A percentile compares a stretch with the other conserved stretches of the same genome.
phyloP scores from a whole-genome alignment of 108 stramenopile species.

The Nitzschia sp. region DNA sequence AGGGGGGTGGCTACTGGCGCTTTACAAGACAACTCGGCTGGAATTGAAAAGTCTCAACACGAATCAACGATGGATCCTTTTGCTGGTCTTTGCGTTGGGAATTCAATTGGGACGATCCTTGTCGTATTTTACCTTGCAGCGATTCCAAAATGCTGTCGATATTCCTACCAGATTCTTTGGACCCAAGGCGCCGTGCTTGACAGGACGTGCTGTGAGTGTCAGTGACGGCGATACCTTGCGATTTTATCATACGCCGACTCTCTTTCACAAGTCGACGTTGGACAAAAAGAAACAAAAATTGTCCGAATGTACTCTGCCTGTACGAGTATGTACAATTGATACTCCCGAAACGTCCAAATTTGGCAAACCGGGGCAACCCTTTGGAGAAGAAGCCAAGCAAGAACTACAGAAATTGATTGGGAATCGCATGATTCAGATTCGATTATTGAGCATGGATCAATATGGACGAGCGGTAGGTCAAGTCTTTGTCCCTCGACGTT shows the following conservation, averaged over 20 bases:
- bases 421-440: constrained; percentile 18
- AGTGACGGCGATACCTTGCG: constrained; percentile 59
- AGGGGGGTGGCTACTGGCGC: neutral
- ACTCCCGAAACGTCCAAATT: constrained; percentile 54
- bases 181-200: constrained; percentile 16
- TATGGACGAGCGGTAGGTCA: constrained; percentile 49
- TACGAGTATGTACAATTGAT: constrained; percentile 58
- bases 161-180: constrained; percentile 42
- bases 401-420: constrained; percentile 20
- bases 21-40: neutral
- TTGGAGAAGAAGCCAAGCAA: constrained; percentile 55
- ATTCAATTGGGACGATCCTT: constrained; percentile 6
- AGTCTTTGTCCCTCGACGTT: constrained; percentile 20
- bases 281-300: constrained; percentile 26
- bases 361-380: constrained; percentile 55
- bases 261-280: constrained; percentile 31
- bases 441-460: constrained; percentile 45
- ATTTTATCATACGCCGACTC: constrained; percentile 44
- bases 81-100: constrained; percentile 16
- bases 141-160: constrained; percentile 24
- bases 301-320: constrained; percentile 37
- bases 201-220: constrained; percentile 40
- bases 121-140: constrained; percentile 13
- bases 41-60: neutral
- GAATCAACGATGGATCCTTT: neutral